Conservation (phyloP, 1,284 basidiomycete species). For the Mycena sp. region DNA sequence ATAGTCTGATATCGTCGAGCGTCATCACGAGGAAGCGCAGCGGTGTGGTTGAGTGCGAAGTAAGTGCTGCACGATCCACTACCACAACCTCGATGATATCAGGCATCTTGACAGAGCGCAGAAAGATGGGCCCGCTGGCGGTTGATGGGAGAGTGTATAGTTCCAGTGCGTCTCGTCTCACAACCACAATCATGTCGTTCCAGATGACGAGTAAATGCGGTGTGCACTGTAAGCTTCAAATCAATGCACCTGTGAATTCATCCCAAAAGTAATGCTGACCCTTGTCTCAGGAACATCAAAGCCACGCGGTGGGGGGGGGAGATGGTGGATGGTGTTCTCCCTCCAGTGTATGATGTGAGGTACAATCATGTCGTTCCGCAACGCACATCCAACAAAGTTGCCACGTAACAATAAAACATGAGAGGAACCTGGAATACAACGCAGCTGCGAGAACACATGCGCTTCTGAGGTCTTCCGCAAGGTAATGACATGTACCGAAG, state of each 20-base stretch:
- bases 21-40: background rate
- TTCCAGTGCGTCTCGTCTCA: background rate
- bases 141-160: background rate
- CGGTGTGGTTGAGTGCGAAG: background rate
- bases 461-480: background rate
- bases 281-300: constrained; percentile 1
- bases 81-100: constrained; percentile 14
- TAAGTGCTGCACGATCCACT: background rate
- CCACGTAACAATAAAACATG: constrained; percentile 16
- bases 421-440: constrained; percentile 6
- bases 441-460: constrained; percentile 7
- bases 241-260: background rate
- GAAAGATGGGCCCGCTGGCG: background rate
- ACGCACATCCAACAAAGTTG: constrained; percentile 10
- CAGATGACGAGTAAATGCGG: constrained; percentile 1
- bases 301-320: constrained; percentile 4
- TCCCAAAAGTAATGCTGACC: background rate
- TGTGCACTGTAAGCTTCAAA: background rate
- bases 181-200: constrained; percentile 3
- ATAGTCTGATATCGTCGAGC: background rate
- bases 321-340: background rate
- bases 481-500: constrained; percentile 2
- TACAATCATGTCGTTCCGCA: constrained; percentile 1
- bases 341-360: constrained; percentile 18
- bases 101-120: background rate